Percentiles rank a stretch among this genome's conserved stretches.
phyloP scores from a whole-genome alignment of 2,329 filamentous ascomycete genomes.

The Lachnellula hyalina region DNA sequence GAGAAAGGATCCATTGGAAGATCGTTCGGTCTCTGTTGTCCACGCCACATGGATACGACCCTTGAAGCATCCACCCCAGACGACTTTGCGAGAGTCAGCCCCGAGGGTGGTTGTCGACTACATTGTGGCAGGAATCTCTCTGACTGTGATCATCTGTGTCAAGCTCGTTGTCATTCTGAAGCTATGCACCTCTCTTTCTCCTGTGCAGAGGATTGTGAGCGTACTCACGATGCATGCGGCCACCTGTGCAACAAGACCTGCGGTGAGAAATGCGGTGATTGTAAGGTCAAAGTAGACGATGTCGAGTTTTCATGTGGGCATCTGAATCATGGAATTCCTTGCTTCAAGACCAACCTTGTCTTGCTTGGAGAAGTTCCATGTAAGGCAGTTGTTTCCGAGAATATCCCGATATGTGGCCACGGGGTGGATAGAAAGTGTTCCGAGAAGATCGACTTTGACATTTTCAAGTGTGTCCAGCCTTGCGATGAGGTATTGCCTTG shows the following conservation, averaged over 20 bases:
- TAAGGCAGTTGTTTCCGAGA: not conserved
- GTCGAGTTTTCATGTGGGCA: constrained; percentile 1
- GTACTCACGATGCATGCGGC: not conserved
- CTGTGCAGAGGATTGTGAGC: not conserved
- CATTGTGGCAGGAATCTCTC: not conserved
- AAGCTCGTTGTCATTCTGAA: not conserved
- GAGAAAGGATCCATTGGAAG: constrained; percentile 42
- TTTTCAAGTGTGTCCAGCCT: not conserved
- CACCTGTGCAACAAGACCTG: constrained; percentile 1
- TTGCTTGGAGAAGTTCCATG: not conserved
- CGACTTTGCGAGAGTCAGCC: constrained; percentile 2
- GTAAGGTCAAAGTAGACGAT: not conserved
- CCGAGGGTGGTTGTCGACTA: constrained; percentile 2
- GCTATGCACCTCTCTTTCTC: not conserved
- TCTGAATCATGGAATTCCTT: not conserved
- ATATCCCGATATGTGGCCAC: not conserved
- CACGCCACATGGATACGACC: constrained; percentile 50
- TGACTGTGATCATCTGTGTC: not conserved
- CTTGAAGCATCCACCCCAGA: constrained; percentile 12
- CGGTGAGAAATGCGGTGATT: not conserved
- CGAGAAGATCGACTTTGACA: not conserved
- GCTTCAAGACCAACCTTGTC: not conserved
- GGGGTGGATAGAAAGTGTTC: not conserved
- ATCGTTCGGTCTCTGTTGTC: constrained; percentile 50
- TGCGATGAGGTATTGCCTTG: not conserved